Evolutionary conservation across 106 monocot genomes (phyloP), one percentile per base, ranked within the genome.

Genomic region (Dendrobium nobile): DNA sequence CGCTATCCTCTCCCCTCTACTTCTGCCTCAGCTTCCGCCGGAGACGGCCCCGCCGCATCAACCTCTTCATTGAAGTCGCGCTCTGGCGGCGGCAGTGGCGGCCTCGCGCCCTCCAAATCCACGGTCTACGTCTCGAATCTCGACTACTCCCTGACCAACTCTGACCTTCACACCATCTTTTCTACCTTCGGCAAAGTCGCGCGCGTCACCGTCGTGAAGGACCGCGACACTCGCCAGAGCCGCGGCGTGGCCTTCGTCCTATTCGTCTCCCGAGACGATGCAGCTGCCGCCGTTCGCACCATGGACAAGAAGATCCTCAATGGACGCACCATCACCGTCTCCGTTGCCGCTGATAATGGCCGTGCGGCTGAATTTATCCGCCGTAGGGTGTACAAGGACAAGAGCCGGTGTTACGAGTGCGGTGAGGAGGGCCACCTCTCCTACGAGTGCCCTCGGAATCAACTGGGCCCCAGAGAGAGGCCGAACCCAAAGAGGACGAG

Each of bases 241-340:
- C 91, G 89, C 9, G 99, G 99, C 24, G 99, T 99, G 77, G 99
- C 99, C 79, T 99, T 99, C 84, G 88, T 95, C 78, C 95, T 99
- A 59, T 99, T 99, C 82, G 92, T 99, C 79, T 93, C 91, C 61
- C 92, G 93, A 76, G 78, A 86, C 61, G 93, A 99, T 67, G 99
- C 99, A 26, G 78, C 81, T 47, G 79, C 87, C 6, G 93, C 93
- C 22, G 95, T 79, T 10, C 75, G 37, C 7, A 78, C 84, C 54
- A 91, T 95, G 88, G 27, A 93, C 65, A 86, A 86, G 9, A 95
- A 93, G 84, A 15, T 93, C 83, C 95, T 99, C 82, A 95, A 99
- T 55, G 95, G 99, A 2, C 87, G 95, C 54, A 92, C 81, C 20
- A 79, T 99, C 58, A 78, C 91, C 15, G 99, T 72, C 10, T 93